These are phyloP conservation scores for Lasiodiplodia citricola DNA, from an alignment of 2,329 filamentous ascomycete species.

Conservation along the genomic window DNA sequence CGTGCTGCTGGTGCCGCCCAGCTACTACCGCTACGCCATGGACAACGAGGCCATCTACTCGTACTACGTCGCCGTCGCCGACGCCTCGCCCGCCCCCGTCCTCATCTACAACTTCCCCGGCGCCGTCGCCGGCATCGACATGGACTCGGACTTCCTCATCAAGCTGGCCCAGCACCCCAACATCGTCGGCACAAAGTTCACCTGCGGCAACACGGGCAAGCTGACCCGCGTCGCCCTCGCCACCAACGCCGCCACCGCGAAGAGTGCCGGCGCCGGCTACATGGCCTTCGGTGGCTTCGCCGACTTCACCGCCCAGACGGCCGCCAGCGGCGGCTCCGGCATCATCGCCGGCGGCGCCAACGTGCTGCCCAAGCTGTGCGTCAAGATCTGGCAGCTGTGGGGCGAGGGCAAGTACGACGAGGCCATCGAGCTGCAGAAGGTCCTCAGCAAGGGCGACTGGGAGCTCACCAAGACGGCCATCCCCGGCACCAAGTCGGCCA, in stretches of 20 bases:
- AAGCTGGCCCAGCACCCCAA: constrained; percentile 79
- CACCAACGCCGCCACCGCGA: constrained; percentile 72
- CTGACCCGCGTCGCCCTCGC: constrained; percentile 79
- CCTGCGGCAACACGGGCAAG: constrained; percentile 88
- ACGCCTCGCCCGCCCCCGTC: constrained; percentile 75
- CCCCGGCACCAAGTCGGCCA: constrained; percentile 82
- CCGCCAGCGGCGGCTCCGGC: constrained; percentile 77
- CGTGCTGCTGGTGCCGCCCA: constrained; percentile 77
- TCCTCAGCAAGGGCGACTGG: constrained; percentile 82
- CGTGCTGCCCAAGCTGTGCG: constrained; percentile 81
- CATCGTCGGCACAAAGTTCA: constrained; percentile 89
- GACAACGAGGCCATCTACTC: constrained; percentile 75
- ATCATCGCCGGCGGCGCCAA: constrained; percentile 89
- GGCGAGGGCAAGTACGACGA: constrained; percentile 74
- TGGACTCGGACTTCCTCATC: constrained; percentile 88
- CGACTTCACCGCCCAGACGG: constrained; percentile 84
- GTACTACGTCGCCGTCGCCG: constrained; percentile 77
- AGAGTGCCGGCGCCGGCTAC: constrained; percentile 59
- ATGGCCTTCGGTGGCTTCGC: constrained; percentile 88
- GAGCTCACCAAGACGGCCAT: constrained; percentile 81
- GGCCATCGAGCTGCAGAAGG: constrained; percentile 75
- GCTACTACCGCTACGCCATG: constrained; percentile 80
- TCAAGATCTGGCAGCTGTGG: constrained; percentile 78
- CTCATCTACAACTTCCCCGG: constrained; percentile 92
- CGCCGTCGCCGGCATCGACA: constrained; percentile 83